A percentile compares a stretch with the other conserved stretches of the same genome.
These are phyloP conservation scores for Lecanicillium sp. DNA, from an alignment of 2,329 filamentous ascomycete genomes.

Conservation along the genomic window DNA sequence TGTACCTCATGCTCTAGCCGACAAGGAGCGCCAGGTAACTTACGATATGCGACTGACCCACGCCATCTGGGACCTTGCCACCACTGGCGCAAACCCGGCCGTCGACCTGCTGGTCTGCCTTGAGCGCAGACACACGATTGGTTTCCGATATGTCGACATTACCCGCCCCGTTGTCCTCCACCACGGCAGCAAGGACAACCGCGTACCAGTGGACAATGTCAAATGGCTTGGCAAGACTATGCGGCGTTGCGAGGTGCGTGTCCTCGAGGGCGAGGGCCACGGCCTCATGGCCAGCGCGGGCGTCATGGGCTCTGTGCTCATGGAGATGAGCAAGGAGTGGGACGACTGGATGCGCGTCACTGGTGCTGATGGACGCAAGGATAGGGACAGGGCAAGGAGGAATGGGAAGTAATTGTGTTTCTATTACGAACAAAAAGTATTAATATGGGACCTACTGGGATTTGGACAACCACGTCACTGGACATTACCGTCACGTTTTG, in stretches of 20 bases:
- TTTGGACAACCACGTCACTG: too few relatives aligned
- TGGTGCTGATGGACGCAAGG: slow-evolving; percentile 27
- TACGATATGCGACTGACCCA: slow-evolving; percentile 86
- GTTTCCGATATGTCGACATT: slow-evolving; percentile 95
- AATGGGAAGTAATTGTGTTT: background rate
- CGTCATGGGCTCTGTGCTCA: slow-evolving; percentile 91
- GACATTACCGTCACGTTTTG: too few relatives aligned
- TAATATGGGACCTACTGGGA: too few relatives aligned
- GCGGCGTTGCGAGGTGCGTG: slow-evolving; percentile 83
- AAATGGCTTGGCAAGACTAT: slow-evolving; percentile 92
- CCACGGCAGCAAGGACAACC: slow-evolving; percentile 81
- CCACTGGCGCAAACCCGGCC: slow-evolving; percentile 84
- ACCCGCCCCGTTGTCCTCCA: slow-evolving; percentile 87
- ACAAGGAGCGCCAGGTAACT: slow-evolving; percentile 62
- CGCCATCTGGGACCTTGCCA: slow-evolving; percentile 90
- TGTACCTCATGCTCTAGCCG: slow-evolving; percentile 54
- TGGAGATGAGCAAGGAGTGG: slow-evolving; percentile 93
- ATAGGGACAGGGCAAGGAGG: slow-evolving; percentile 3
- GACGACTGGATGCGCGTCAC: slow-evolving; percentile 71
- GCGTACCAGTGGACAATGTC: slow-evolving; percentile 92
- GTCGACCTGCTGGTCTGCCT: slow-evolving; percentile 89
- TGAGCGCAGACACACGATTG: slow-evolving; percentile 83
- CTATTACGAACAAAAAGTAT: too few relatives aligned
- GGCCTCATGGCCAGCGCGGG: slow-evolving; percentile 89
- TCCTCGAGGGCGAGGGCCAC: slow-evolving; percentile 87